phyloP scores from a whole-genome alignment of 768 basidiomycete genomes.

The Mycena leptocephala region DNA sequence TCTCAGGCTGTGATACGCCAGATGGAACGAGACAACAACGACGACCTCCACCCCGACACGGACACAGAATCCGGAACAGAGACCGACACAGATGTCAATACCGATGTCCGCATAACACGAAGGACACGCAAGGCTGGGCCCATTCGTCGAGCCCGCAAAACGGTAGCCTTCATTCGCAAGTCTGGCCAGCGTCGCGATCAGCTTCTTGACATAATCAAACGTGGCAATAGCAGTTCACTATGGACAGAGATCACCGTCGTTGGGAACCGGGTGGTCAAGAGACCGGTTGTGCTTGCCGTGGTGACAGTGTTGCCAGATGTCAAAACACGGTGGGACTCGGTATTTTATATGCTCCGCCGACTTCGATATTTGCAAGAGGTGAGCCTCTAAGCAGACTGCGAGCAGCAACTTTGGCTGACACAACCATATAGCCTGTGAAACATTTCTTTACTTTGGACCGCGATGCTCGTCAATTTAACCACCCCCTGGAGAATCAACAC shows the following conservation, averaged over 20 bases:
- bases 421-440: too few species aligned
- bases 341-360: not conserved
- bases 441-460: too few species aligned
- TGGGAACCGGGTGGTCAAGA: not conserved
- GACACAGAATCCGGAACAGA: not conserved
- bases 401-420: too few species aligned
- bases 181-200: not conserved
- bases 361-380: not conserved
- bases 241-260: not conserved
- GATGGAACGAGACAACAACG: not conserved
- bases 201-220: not conserved
- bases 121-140: not conserved
- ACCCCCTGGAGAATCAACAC: too few species aligned
- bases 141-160: not conserved
- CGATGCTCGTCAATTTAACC: too few species aligned
- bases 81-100: not conserved
- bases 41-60: not conserved
- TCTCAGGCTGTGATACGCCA: not conserved
- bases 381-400: too few species aligned
- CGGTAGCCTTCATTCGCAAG: not conserved
- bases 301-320: too few species aligned
- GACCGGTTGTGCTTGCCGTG: not conserved
- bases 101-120: not conserved
- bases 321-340: too few species aligned
- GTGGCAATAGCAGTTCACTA: not conserved